These are phyloP conservation scores for Crinitomyces ghanaensis DNA, from an alignment of 805 yeast genomes.

Conservation along the genomic window DNA sequence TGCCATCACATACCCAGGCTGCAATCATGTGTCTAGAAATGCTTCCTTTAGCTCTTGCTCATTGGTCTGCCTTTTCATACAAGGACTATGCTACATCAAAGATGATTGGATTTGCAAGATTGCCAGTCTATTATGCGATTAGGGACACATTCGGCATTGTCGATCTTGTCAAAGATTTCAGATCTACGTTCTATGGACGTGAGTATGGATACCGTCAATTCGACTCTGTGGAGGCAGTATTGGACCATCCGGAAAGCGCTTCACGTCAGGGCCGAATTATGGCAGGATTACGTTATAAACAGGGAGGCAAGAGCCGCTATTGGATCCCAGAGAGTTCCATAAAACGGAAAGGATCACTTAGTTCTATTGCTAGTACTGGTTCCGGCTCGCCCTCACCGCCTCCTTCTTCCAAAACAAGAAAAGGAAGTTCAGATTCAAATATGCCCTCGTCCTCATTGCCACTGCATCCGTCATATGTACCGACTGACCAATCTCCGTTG, in stretches of 20 bases:
- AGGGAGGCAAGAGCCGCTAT: conserved; percentile 69
- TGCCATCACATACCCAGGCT: conserved; percentile 61
- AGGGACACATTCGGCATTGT: conserved; percentile 64
- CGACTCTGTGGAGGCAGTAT: conserved; percentile 64
- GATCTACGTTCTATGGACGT: conserved; percentile 53
- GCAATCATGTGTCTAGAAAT: conserved; percentile 72
- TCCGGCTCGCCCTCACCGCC: conserved; percentile 1
- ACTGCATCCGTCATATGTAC: background rate
- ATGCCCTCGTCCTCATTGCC: too few relatives aligned
- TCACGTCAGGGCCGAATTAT: conserved; percentile 59
- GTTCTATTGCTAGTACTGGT: background rate
- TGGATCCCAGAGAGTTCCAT: conserved; percentile 44
- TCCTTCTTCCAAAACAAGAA: background rate
- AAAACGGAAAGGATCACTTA: background rate
- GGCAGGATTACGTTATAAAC: conserved; percentile 72
- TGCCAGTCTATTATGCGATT: conserved; percentile 51
- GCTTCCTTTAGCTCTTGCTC: conserved; percentile 78
- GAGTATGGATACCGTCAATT: conserved; percentile 71
- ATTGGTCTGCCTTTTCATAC: conserved; percentile 75
- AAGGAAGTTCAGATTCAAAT: too few relatives aligned
- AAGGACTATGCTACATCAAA: conserved; percentile 50
- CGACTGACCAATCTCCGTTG: background rate
- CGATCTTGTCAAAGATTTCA: conserved; percentile 76
- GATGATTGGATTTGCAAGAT: conserved; percentile 59
- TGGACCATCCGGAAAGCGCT: conserved; percentile 51